A percentile compares a stretch with the other conserved stretches of the same genome.
These are phyloP conservation scores for Epichloe gansuensis DNA, from an alignment of 2,329 filamentous ascomycete genomes.

Conservation along the genomic window DNA sequence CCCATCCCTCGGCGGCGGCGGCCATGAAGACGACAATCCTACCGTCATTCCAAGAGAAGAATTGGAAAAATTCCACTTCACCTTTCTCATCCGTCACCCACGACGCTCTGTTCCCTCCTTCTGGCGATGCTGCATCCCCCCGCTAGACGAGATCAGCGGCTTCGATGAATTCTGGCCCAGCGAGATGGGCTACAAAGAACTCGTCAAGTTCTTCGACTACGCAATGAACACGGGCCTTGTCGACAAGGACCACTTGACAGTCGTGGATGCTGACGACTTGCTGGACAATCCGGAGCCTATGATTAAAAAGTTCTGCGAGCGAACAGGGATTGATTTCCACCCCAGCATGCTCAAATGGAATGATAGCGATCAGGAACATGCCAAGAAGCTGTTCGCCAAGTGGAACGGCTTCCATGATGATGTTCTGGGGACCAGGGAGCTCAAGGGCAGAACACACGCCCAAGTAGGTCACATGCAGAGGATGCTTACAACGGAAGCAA, in stretches of 20 bases:
- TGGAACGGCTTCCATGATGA: slow-evolving; percentile 97
- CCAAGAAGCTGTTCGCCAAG: slow-evolving; percentile 74
- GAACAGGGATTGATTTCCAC: slow-evolving; percentile 63
- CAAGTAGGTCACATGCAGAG: slow-evolving; percentile 32
- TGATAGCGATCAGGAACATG: slow-evolving; percentile 58
- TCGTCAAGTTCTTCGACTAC: slow-evolving; percentile 79
- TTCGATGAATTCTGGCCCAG: slow-evolving; percentile 77
- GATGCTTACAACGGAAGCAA: neutral
- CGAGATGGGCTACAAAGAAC: slow-evolving; percentile 84
- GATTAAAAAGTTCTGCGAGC: slow-evolving; percentile 68
- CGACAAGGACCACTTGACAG: slow-evolving; percentile 62
- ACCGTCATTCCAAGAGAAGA: slow-evolving; percentile 64
- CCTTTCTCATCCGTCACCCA: slow-evolving; percentile 95
- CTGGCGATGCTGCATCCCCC: slow-evolving; percentile 91
- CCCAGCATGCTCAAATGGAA: slow-evolving; percentile 78
- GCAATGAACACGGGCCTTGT: slow-evolving; percentile 56
- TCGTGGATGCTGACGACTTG: slow-evolving; percentile 88
- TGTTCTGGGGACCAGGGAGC: slow-evolving; percentile 66
- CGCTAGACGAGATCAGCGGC: slow-evolving; percentile 67
- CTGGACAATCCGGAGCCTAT: slow-evolving; percentile 70
- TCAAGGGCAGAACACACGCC: slow-evolving; percentile 56
- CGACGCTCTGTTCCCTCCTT: slow-evolving; percentile 83
- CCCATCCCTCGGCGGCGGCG: slow-evolving; percentile 59
- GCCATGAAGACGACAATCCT: slow-evolving; percentile 58
- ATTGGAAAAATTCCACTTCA: slow-evolving; percentile 76